Conservation (phyloP, 139 green algal genomes). For the Spirogloea muscicola region DNA sequence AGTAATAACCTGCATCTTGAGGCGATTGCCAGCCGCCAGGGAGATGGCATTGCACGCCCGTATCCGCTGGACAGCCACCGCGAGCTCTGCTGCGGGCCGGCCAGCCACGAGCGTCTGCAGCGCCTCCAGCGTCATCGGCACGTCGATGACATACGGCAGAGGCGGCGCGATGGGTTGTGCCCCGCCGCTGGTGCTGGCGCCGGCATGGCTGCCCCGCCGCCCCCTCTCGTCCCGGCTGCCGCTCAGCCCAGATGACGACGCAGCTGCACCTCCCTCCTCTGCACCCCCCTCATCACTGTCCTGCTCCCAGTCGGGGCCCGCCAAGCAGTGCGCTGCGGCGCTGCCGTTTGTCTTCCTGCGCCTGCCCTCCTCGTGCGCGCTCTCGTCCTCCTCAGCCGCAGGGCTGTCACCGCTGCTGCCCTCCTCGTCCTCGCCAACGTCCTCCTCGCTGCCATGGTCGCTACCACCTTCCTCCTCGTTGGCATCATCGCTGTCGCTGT, state of each 20-base stretch:
- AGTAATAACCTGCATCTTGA: conserved; percentile 63
- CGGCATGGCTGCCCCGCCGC: background rate
- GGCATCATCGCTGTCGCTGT: conserved; percentile 22
- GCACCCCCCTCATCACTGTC: conserved; percentile 42
- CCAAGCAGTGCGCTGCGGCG: conserved; percentile 1
- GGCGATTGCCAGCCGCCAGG: conserved; percentile 67
- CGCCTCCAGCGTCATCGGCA: conserved; percentile 68
- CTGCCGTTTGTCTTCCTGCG: conserved; percentile 20
- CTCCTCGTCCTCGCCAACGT: conserved; percentile 45
- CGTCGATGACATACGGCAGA: conserved; percentile 73
- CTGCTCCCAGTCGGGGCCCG: conserved; percentile 26
- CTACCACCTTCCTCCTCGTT: conserved; percentile 20
- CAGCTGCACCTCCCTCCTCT: conserved; percentile 18
- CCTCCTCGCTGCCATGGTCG: conserved; percentile 13
- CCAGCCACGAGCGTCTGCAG: conserved; percentile 58
- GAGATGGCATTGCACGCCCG: conserved; percentile 67
- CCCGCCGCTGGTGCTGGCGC: background rate
- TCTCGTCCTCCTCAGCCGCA: conserved; percentile 45
- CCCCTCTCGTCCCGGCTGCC: conserved; percentile 6
- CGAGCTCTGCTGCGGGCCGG: conserved; percentile 58
- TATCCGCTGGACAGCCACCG: conserved; percentile 66
- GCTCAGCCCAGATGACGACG: too few species aligned
- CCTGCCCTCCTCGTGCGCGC: conserved; percentile 28
- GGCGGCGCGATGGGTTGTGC: background rate
- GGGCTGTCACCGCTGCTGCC: conserved; percentile 49